Evolutionary conservation across 495 filamentous ascomycete species (phyloP), one percentile per base, ranked within the genome.

Genomic region (Aspergillus cavernicola): DNA sequence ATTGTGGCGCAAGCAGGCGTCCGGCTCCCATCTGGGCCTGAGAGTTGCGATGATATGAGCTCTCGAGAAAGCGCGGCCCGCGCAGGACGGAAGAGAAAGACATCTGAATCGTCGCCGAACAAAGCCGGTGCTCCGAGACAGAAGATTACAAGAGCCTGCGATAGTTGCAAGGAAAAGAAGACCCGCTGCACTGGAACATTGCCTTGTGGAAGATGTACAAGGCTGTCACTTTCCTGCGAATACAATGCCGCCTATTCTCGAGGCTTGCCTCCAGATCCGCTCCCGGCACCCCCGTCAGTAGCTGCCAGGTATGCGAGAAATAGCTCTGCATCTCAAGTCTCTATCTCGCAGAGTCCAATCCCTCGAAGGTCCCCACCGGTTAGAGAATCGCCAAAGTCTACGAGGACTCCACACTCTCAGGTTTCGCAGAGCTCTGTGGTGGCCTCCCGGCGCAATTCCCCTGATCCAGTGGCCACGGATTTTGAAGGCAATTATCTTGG

Each of bases 401-500:
- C 29, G 41, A 28, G 19, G 15, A 42, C 36, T 20, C 24, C 44
- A 26, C 36, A 38, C 15, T 50, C 50, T 18, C 60, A 54, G 36
- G 6, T 45, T 12, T 29, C 38, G 2, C 57, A 41, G 23, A 29
- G 23, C 13, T 49, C 55, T 6, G 55, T 56, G 26, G 56, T 55
- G 7, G 31, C 56, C 13, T 65, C 66, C 6, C 49, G 55, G 11
- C 73, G 70, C 2, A 68, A 68, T 31, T 76, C 74, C 3, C 74
- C 74, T 0, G 74, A 75, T 56, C 70, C 71, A 2, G 71, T 69
- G 1, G 70, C 65, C 1, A 76, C 71, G 10, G 74, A 77, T 28
- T 67, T 75, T 26, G 72, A 77, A 41, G 74, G 74, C 9, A 75
- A 77, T 32, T 76, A 76, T 31, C 57, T 76, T 6, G 74, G 73